Base-by-base conservation (phyloP, 352 stramenopile species). In the Phytophthora sojae region DNA sequence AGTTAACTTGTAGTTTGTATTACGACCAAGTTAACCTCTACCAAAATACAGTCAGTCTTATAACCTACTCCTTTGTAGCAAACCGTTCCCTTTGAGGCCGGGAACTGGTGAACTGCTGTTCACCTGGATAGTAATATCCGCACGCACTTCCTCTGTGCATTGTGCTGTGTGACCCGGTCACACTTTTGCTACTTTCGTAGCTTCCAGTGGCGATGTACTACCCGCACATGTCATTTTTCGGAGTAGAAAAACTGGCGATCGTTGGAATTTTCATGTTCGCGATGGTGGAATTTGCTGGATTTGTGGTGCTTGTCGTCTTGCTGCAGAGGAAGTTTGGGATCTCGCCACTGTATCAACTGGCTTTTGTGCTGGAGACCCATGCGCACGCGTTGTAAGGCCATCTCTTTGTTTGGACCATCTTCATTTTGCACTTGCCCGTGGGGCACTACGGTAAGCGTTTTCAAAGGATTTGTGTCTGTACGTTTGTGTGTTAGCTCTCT, bases 331-430 rank as follows among this genome's bases (percentile, higher is more conserved):
- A 57, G 42, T 77, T 83, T 29, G 61, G 49, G 1, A 75, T 74
- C 47, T 73, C 61, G 2, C 61, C 67, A 11, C 12, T 79, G 3
- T 75, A 78, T 45, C 62, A 75, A 23, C 45, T 85, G 1, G 77
- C 67, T 0, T 83, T 86, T 44, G 75, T 84, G n/a, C 60, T 86
- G 0, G 76, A 84, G 58, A 79, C 21, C 2, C 61, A 82, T n/a
- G 12, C 19, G 0, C 21, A 30, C 9, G 55, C 63, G 3, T 2
- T 84, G 2, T 74, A 82, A 25, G 50, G 59, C 0, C 57, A 61
- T 2, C 19, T 82, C 0, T 59, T 84, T 15, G 39, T 77, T 17
- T 80, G 63, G 74, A 61, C 61, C 15, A 53, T 55, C 6, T 71
- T 55, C 44, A 78, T 73, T n/a, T 39, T 84, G 14, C 64, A 60